A percentile compares a stretch with the other conserved stretches of the same genome.
phyloP scores from a whole-genome alignment of 2,329 filamentous ascomycete species.

The Colletotrichum cuscutae region DNA sequence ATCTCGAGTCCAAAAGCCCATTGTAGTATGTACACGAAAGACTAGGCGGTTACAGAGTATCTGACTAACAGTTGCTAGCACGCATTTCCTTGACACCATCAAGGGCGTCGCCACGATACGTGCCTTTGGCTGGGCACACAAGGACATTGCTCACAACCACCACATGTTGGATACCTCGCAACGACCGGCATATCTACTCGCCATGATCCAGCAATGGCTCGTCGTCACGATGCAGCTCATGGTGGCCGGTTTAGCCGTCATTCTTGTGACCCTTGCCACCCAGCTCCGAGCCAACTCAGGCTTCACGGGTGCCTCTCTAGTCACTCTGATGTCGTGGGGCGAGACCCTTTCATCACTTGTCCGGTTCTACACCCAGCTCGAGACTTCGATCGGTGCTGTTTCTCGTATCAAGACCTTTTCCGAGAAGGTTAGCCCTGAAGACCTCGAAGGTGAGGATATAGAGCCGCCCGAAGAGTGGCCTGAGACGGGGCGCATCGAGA shows the following conservation, averaged over 20 bases:
- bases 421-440: slow-evolving; percentile 33
- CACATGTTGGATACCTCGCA: slow-evolving; percentile 61
- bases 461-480: slow-evolving; percentile 36
- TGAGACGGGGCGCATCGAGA: slow-evolving; percentile 28
- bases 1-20: slow-evolving; percentile 66
- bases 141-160: slow-evolving; percentile 55
- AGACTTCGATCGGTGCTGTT: slow-evolving; percentile 39
- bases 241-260: slow-evolving; percentile 56
- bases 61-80: slow-evolving; percentile 35
- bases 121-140: slow-evolving; percentile 62
- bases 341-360: slow-evolving; percentile 42
- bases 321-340: slow-evolving; percentile 48
- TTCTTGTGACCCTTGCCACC: slow-evolving; percentile 59
- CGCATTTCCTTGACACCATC: slow-evolving; percentile 62
- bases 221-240: slow-evolving; percentile 59
- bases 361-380: slow-evolving; percentile 42
- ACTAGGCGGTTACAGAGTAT: background rate
- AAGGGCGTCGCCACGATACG: slow-evolving; percentile 62
- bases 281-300: slow-evolving; percentile 44
- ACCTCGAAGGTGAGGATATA: slow-evolving; percentile 16
- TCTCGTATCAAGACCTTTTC: slow-evolving; percentile 37
- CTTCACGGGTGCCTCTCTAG: slow-evolving; percentile 46
- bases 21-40: slow-evolving; percentile 54
- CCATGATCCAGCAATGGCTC: slow-evolving; percentile 66
- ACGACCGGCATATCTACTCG: slow-evolving; percentile 64